Conservation (phyloP, 2,329 filamentous ascomycete species). For the Aspergillus nomiae region DNA sequence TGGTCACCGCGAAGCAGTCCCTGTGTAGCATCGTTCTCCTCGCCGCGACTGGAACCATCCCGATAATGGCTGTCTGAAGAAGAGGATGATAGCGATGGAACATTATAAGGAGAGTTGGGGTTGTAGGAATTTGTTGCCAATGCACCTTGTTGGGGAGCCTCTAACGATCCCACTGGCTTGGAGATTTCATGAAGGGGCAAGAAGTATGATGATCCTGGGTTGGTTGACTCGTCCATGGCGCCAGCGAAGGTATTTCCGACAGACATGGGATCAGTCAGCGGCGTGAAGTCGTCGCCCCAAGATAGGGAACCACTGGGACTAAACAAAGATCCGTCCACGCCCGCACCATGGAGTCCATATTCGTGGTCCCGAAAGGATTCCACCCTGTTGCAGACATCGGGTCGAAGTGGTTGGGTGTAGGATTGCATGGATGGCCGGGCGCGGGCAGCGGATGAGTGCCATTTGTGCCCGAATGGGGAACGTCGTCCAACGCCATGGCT, state of each 20-base stretch:
- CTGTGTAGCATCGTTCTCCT: background rate
- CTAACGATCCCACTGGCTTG: background rate
- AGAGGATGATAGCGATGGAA: background rate
- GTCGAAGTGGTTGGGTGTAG: background rate
- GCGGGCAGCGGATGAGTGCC: background rate
- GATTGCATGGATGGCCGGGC: background rate
- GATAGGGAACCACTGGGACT: conserved; percentile 2
- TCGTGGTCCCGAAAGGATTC: conserved; percentile 5
- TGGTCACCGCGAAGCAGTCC: conserved; percentile 2
- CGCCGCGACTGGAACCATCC: background rate
- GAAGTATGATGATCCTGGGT: background rate
- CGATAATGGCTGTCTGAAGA: background rate
- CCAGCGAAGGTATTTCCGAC: background rate
- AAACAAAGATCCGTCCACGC: conserved; percentile 4
- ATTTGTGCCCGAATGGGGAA: background rate
- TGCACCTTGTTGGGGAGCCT: background rate
- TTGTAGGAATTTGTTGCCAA: background rate
- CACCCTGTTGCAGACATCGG: background rate
- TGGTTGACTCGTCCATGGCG: background rate
- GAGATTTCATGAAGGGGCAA: background rate
- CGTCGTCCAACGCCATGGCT: background rate
- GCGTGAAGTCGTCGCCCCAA: conserved; percentile 13
- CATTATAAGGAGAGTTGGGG: background rate
- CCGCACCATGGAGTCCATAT: conserved; percentile 3
- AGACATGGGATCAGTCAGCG: conserved; percentile 4